phyloP scores from a whole-genome alignment of 371 early-diverging fungal genomes.

The Cokeromyces recurvatus region DNA sequence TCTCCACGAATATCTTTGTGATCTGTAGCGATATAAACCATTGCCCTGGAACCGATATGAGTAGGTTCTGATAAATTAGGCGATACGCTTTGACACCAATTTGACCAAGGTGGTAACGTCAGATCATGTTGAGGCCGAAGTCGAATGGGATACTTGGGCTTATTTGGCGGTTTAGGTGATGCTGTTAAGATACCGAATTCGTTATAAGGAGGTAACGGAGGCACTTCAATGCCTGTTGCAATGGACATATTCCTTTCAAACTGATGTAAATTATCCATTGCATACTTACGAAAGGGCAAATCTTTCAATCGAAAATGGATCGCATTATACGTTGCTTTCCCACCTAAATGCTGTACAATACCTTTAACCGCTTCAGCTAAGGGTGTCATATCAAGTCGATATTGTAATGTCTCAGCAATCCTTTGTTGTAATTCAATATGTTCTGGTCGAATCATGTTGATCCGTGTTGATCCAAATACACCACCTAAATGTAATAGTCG shows the following conservation, averaged over 20 bases:
- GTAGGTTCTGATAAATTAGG: conserved; percentile 4
- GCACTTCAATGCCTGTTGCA: conserved; percentile 16
- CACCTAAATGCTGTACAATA: conserved; percentile 47
- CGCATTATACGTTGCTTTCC: conserved; percentile 41
- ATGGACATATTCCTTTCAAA: conserved; percentile 28
- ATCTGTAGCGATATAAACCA: conserved; percentile 46
- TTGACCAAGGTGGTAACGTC: conserved; percentile 17
- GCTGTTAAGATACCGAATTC: conserved; percentile 11
- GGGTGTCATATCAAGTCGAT: conserved; percentile 23
- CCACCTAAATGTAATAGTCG: conserved; percentile 50
- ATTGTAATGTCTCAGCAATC: conserved; percentile 26
- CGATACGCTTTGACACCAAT: conserved; percentile 19
- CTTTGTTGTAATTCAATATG: conserved; percentile 23
- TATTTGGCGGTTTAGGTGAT: conserved; percentile 12
- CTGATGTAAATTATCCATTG: conserved; percentile 26
- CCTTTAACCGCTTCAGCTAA: conserved; percentile 38
- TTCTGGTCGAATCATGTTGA: conserved; percentile 37
- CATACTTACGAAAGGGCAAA: conserved; percentile 42
- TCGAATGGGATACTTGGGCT: conserved; percentile 8
- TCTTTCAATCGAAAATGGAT: conserved; percentile 53
- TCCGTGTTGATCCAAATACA: conserved; percentile 53
- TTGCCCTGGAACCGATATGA: conserved; percentile 19
- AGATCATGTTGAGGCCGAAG: conserved; percentile 12
- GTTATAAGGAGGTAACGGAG: conserved; percentile 11
- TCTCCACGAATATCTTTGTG: conserved; percentile 23